A percentile compares a stretch with the other conserved stretches of the same genome.
phyloP scores from a whole-genome alignment of 768 basidiomycete genomes.

The Amanita inopinata region DNA sequence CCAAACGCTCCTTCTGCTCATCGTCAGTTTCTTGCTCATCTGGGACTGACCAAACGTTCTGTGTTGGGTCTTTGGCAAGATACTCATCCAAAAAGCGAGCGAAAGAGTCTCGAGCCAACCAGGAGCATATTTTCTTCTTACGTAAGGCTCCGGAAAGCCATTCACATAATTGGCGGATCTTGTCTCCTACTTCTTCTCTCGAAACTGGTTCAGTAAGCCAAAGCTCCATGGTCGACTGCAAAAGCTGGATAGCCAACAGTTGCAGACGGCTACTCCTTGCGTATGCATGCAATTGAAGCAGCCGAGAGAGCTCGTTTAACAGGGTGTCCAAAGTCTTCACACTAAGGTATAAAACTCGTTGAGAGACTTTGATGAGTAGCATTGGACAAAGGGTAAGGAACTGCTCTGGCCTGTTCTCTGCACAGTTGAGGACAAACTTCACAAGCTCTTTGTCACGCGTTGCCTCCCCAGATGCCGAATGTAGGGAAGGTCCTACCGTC shows the following conservation, averaged over 20 bases:
- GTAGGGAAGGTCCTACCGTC: conserved; percentile 52
- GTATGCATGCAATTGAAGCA: conserved; percentile 47
- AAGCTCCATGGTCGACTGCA: conserved; percentile 52
- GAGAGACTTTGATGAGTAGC: conserved; percentile 45
- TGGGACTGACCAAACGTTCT: conserved; percentile 34
- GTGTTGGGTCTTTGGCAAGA: conserved; percentile 45
- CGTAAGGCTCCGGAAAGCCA: conserved; percentile 43
- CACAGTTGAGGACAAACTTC: conserved; percentile 39
- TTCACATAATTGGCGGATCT: conserved; percentile 37
- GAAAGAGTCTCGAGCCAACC: conserved; percentile 59
- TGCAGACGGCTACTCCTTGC: conserved; percentile 43
- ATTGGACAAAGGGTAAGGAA: conserved; percentile 51
- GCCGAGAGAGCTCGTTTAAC: conserved; percentile 40
- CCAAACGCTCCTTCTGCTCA: conserved; percentile 6
- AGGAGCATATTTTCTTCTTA: conserved; percentile 38
- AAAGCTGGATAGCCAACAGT: conserved; percentile 44
- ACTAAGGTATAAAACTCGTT: conserved; percentile 44
- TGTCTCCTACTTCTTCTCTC: conserved; percentile 27
- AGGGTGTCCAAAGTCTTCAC: conserved; percentile 40
- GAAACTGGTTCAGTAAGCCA: conserved; percentile 36
- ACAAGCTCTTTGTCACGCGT: conserved; percentile 55
- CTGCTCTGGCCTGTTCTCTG: conserved; percentile 32
- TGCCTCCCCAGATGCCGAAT: conserved; percentile 45
- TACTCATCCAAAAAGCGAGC: conserved; percentile 60
- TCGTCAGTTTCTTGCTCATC: conserved; percentile 22